Evolutionary conservation across 306 rosid genomes (phyloP), one percentile per base, ranked within the genome.

Genomic region (Casuarina cunninghamiana): DNA sequence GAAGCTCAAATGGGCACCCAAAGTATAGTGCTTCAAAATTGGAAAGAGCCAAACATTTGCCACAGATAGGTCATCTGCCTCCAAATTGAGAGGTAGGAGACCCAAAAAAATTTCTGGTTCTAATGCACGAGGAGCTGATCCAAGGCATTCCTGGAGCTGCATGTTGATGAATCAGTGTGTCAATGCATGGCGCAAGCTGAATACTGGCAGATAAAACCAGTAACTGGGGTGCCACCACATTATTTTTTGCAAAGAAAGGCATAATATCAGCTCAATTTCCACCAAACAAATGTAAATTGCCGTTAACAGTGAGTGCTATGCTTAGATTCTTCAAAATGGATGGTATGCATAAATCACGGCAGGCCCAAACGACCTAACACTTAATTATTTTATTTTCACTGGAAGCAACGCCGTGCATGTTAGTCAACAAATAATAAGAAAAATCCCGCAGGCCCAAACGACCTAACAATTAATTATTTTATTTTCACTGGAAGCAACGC

Each of bases 61-160:
- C 82, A 87, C 81, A 44, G 89, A 77, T 57, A 69, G 75, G 75
- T 86, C 92, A 21, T 91, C 91, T 57, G 89, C 90, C 63, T 91
- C 93, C 89, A 95, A 89, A 87, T 95, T 93, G 73, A 95, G 84
- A 63, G 97, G 97, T 73, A 95, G 62, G 78, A 89, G 60, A 69
- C 91, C 89, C 80, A 91, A 69, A 78, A 95, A 88, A 32, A 83
- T 82, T 87, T 90, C 89, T 65, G 99, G 97, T 73, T 97, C 97
- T 90, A 93, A 84, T 8, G 93, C 93, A 75, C 81, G 86, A 75
- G 93, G 89, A 84, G 96, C 96, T 35, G 90, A 82, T 82, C 97
- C 97, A 17, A 95, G 80, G 90, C 99, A 95, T 70, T 85, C 96
- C 81, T 95, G 93, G 79, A 95, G 82, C 99, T 95, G 89, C 74